phyloP scores from a whole-genome alignment of 2,329 filamentous ascomycete genomes.

The Cladophialophora carrionii region DNA sequence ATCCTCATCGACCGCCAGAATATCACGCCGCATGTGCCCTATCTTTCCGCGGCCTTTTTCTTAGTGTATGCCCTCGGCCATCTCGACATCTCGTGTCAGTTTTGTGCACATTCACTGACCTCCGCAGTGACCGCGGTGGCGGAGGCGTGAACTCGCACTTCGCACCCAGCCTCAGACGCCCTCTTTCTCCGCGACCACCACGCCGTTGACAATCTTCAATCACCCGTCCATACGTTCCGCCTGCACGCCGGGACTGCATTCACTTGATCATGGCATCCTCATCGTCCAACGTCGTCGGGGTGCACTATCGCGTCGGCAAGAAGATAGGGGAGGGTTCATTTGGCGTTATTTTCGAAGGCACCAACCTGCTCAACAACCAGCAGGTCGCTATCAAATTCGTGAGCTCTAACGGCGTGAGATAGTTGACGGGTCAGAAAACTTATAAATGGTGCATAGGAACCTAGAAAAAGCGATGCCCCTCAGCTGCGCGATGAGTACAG shows the following conservation, averaged over 20 bases:
- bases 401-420: slow-evolving; percentile 44
- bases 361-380: slow-evolving; percentile 97
- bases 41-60: slow-evolving; percentile 10
- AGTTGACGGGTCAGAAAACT: slow-evolving; percentile 15
- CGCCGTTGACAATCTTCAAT: background rate
- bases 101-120: slow-evolving; percentile 16
- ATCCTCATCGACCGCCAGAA: slow-evolving; percentile 16
- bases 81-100: background rate
- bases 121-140: slow-evolving; percentile 29
- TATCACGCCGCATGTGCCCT: slow-evolving; percentile 19
- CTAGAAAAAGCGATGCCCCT: slow-evolving; percentile 96
- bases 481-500: slow-evolving; percentile 97
- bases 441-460: slow-evolving; percentile 64
- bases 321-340: slow-evolving; percentile 99
- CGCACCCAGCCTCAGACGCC: slow-evolving; percentile 8
- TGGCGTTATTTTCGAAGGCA: slow-evolving; percentile 98
- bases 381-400: slow-evolving; percentile 99
- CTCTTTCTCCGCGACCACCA: background rate
- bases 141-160: slow-evolving; percentile 26
- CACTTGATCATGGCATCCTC: slow-evolving; percentile 70
- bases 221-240: slow-evolving; percentile 1
- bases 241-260: background rate
- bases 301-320: slow-evolving; percentile 98
- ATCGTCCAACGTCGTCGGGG: slow-evolving; percentile 95
- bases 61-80: slow-evolving; percentile 15